These are phyloP conservation scores for Saksenaea vasiformis DNA, from an alignment of 371 early-diverging fungal genomes.

Conservation along the genomic window DNA sequence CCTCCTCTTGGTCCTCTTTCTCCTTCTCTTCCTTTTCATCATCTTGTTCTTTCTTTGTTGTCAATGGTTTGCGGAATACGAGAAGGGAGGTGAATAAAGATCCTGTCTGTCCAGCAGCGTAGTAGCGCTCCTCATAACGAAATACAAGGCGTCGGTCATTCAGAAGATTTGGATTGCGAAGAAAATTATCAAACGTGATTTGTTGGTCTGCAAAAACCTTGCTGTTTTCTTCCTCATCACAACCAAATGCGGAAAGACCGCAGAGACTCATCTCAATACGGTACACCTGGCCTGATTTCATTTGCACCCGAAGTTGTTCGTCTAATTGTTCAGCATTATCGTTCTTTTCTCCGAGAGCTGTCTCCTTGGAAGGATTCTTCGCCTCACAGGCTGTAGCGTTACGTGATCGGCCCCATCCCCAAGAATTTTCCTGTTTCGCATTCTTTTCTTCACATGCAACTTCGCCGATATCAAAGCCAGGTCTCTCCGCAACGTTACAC, in stretches of 20 bases:
- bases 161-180: slow-evolving; percentile 64
- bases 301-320: slow-evolving; percentile 2
- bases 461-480: neutral
- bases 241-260: slow-evolving; percentile 42
- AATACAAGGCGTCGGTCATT: slow-evolving; percentile 69
- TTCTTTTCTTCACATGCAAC: neutral
- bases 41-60: neutral
- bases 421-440: neutral
- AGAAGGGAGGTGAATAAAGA: slow-evolving; percentile 58
- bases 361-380: neutral
- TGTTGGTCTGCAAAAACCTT: slow-evolving; percentile 59
- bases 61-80: slow-evolving; percentile 41
- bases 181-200: slow-evolving; percentile 64
- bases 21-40: neutral
- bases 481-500: neutral
- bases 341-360: neutral
- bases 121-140: slow-evolving; percentile 60
- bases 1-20: neutral
- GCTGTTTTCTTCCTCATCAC: slow-evolving; percentile 51
- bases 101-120: slow-evolving; percentile 41
- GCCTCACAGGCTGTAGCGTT: neutral
- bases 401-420: neutral
- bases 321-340: neutral
- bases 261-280: slow-evolving; percentile 60
- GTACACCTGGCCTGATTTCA: slow-evolving; percentile 32